Evolutionary conservation across 148 eudicot genomes (phyloP), one percentile per base, ranked within the genome.

Genomic region (Rhododendron simsii): DNA sequence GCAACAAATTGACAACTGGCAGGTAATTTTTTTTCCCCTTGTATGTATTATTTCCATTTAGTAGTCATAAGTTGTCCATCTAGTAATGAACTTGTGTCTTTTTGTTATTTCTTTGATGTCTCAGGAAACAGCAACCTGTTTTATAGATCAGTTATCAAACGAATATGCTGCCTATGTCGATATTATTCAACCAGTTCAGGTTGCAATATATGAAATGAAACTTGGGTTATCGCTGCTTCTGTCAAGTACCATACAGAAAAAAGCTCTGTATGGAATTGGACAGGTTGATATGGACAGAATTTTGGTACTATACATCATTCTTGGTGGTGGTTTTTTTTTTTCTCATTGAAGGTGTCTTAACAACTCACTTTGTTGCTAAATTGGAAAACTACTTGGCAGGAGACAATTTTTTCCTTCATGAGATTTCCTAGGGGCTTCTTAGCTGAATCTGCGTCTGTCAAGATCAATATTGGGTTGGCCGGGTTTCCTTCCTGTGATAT

Each of bases 131-230:
- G 93, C 96, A 23, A 90, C 89, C 76, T 28, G 91, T 61, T 95
- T 95, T 88, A 88, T 98, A 87, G 91, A 93, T 39, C 91, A 90
- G 50, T 92, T 98, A 84, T 93, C 99, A 15, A 90, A 85, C 78
- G 98, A 92, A 88, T 95, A 92, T 84, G 80, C 91, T 23, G 91
- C 88, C 39, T 95, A 94, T 83, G 82, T 74, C 35, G 99, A 98
- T 91, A 88, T 98, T 44, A 87, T 92, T 84, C 96, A 95, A 89
- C 99, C 99, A 26, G 91, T 98, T 85, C 98, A 93, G 86, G 94
- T 94, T 90, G 98, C 99, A 80, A 80, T 98, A 51, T 98, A 93
- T 85, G 99, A 98, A 87, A 94, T 98, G 92, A 98, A 95, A 86
- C 82, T 98, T 73, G 99, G 99, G 44, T 77, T 95, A 83, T 90